phyloP scores from a whole-genome alignment of 176 grass and related monocot species.

The Bothriochloa decipiens region DNA sequence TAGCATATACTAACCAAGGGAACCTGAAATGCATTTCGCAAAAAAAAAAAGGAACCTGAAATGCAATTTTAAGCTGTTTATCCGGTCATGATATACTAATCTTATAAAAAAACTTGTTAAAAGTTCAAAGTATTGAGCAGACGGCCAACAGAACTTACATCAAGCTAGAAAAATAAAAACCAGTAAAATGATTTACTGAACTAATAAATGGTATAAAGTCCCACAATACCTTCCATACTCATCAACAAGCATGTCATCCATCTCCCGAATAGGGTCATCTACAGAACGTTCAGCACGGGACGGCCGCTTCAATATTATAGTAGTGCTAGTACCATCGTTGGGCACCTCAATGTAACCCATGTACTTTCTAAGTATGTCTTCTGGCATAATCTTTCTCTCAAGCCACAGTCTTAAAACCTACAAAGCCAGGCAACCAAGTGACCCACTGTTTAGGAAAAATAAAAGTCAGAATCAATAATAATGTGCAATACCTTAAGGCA shows the following conservation, averaged over 20 bases:
- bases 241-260: conserved; percentile 97
- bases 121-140: conserved; percentile 33
- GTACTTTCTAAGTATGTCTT: conserved; percentile 61
- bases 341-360: conserved; percentile 86
- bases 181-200: conserved; percentile 20
- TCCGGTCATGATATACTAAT: background rate
- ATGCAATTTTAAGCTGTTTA: background rate
- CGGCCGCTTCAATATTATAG: conserved; percentile 56
- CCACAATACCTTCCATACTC: conserved; percentile 94
- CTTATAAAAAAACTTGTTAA: conserved; percentile 14
- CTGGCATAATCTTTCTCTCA: conserved; percentile 97
- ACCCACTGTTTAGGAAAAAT: conserved; percentile 15
- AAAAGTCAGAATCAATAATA: conserved; percentile 19
- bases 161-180: conserved; percentile 6
- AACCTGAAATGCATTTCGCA: too few relatives aligned
- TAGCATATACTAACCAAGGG: background rate
- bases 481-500: conserved; percentile 79
- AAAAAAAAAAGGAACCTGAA: too few relatives aligned
- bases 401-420: conserved; percentile 98
- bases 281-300: conserved; percentile 90
- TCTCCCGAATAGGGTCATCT: conserved; percentile 97
- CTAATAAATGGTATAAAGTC: conserved; percentile 29
- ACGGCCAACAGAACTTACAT: conserved; percentile 32
- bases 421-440: conserved; percentile 22
- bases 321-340: conserved; percentile 62